Conservation (phyloP, 805 yeast genomes). For the Dipodascopsis uninucleata region DNA sequence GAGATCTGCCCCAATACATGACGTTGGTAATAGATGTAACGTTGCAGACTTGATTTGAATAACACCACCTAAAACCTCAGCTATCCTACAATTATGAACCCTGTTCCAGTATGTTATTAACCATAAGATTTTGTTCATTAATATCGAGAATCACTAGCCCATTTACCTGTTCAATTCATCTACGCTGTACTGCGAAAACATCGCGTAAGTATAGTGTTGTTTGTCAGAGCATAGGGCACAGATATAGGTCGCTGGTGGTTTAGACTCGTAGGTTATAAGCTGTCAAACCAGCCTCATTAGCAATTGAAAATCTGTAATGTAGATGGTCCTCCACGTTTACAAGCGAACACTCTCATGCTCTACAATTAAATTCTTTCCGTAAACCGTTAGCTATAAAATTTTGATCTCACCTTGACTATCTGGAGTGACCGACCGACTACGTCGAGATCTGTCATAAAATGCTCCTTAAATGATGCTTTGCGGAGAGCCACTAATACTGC, state of each 20-base stretch:
- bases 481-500: slow-evolving; percentile 1
- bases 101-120: too few relatives aligned
- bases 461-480: background rate
- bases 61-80: too few relatives aligned
- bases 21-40: slow-evolving; percentile 15
- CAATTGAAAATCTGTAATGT: background rate
- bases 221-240: slow-evolving; percentile 10
- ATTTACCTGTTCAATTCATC: slow-evolving; percentile 1
- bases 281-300: background rate
- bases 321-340: background rate
- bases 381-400: too few relatives aligned
- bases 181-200: slow-evolving; percentile 10
- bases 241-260: slow-evolving; percentile 7
- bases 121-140: background rate
- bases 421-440: slow-evolving; percentile 1
- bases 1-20: slow-evolving; percentile 1
- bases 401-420: slow-evolving; percentile 14
- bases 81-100: too few relatives aligned
- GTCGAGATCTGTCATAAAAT: slow-evolving; percentile 2
- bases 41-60: slow-evolving; percentile 2
- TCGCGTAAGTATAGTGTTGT: slow-evolving; percentile 2
- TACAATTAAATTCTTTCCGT: too few relatives aligned
- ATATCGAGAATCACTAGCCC: background rate
- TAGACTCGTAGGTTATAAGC: slow-evolving; percentile 6
- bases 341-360: too few relatives aligned